A percentile compares a stretch with the other conserved stretches of the same genome.
phyloP scores from a whole-genome alignment of 176 grass and related monocot species.

The Lolium rigidum region DNA sequence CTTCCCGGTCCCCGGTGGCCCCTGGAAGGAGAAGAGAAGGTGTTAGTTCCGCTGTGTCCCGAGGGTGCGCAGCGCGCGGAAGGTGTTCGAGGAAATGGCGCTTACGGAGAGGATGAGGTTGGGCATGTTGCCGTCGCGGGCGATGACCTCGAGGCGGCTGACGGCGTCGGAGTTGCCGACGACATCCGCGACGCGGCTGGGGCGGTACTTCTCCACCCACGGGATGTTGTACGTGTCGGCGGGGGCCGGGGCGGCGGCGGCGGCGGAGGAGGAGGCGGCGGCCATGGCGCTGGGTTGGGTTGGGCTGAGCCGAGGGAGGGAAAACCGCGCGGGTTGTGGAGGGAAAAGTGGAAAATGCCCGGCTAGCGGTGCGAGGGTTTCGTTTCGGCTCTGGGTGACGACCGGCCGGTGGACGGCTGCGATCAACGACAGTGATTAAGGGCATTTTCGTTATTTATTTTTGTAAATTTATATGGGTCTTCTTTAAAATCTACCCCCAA shows the following conservation, averaged over 20 bases:
- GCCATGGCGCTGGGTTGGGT: constrained; percentile 57
- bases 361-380: constrained; percentile 7
- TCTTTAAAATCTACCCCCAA: no score
- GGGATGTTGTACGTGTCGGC: constrained; percentile 68
- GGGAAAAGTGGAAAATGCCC: constrained; percentile 33
- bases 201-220: constrained; percentile 99
- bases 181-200: constrained; percentile 73
- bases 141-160: constrained; percentile 84
- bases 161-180: constrained; percentile 91
- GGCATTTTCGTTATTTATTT: no score
- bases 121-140: constrained; percentile 93
- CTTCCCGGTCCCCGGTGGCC: constrained; percentile 93
- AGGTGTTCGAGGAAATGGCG: constrained; percentile 42
- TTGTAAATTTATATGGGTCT: no score
- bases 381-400: background rate
- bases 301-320: background rate
- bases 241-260: no score
- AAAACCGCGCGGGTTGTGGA: constrained; percentile 20
- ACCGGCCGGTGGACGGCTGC: constrained; percentile 10
- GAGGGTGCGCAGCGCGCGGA: background rate
- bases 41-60: background rate
- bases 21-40: constrained; percentile 34
- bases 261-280: constrained; percentile 44
- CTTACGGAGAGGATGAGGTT: constrained; percentile 97
- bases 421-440: background rate